These are phyloP conservation scores for Quercus dentata DNA, from an alignment of 306 rosid genomes.

Conservation along the genomic window DNA sequence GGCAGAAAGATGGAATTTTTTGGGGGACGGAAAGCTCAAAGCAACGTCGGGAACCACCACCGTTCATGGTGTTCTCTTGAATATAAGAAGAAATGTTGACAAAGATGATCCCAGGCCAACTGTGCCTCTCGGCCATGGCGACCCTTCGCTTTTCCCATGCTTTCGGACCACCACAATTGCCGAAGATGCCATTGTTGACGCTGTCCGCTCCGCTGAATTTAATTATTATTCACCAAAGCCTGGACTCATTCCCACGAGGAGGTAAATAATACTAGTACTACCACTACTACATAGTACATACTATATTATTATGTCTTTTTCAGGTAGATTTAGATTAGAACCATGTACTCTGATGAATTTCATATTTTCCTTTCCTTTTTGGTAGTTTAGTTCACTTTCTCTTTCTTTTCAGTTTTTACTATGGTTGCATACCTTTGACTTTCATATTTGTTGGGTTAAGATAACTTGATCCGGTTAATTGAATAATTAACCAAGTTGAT, in stretches of 20 bases:
- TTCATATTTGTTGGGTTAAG: too few relatives aligned
- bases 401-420: too few relatives aligned
- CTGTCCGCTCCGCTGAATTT: constrained; percentile 21
- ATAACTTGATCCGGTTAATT: too few relatives aligned
- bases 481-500: too few relatives aligned
- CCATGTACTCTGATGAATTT: too few relatives aligned
- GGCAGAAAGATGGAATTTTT: not conserved
- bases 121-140: constrained; percentile 33
- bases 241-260: constrained; percentile 22
- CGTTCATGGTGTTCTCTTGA: constrained; percentile 4
- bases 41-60: not conserved
- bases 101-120: constrained; percentile 5
- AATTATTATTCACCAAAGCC: constrained; percentile 12
- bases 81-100: not conserved
- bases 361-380: too few relatives aligned
- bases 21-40: not conserved
- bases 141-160: constrained; percentile 29
- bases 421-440: too few relatives aligned
- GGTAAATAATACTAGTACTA: not conserved
- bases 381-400: too few relatives aligned
- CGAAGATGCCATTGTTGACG: constrained; percentile 29
- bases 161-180: constrained; percentile 20
- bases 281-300: too few relatives aligned
- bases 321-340: too few relatives aligned
- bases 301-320: too few relatives aligned